phyloP scores from a whole-genome alignment of 805 yeast species.

The Kodamaea restingae region DNA sequence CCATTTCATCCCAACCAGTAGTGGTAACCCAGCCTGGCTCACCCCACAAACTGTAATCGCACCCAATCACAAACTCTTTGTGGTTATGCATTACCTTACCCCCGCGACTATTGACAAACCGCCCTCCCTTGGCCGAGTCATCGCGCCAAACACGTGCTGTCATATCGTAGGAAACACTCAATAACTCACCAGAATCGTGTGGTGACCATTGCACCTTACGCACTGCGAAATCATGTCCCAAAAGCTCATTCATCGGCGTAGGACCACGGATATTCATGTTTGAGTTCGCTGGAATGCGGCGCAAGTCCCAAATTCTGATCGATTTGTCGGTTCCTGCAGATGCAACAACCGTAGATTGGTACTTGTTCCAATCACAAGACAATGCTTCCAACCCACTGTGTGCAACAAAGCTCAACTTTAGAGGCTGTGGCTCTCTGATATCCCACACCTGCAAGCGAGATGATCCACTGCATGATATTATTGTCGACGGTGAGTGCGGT shows the following conservation, averaged over 20 bases:
- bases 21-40: slow-evolving; percentile 93
- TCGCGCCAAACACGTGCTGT: slow-evolving; percentile 85
- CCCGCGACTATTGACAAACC: slow-evolving; percentile 40
- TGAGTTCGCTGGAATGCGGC: slow-evolving; percentile 52
- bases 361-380: slow-evolving; percentile 87
- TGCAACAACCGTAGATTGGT: slow-evolving; percentile 72
- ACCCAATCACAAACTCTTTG: slow-evolving; percentile 85
- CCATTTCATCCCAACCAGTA: slow-evolving; percentile 96
- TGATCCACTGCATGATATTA: slow-evolving; percentile 70
- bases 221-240: slow-evolving; percentile 89
- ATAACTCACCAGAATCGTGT: slow-evolving; percentile 63
- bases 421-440: slow-evolving; percentile 60
- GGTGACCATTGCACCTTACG: slow-evolving; percentile 87
- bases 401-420: slow-evolving; percentile 58
- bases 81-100: slow-evolving; percentile 55
- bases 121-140: slow-evolving; percentile 50
- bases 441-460: slow-evolving; percentile 83
- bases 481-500: slow-evolving; percentile 72
- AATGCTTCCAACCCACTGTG: slow-evolving; percentile 81
- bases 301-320: slow-evolving; percentile 81
- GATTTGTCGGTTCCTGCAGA: slow-evolving; percentile 90
- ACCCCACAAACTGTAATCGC: slow-evolving; percentile 97
- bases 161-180: slow-evolving; percentile 90
- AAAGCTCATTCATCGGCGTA: slow-evolving; percentile 68
- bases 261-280: slow-evolving; percentile 47